These are phyloP conservation scores for Aspergillus nomiae DNA, from an alignment of 2,329 filamentous ascomycete genomes.

Conservation along the genomic window DNA sequence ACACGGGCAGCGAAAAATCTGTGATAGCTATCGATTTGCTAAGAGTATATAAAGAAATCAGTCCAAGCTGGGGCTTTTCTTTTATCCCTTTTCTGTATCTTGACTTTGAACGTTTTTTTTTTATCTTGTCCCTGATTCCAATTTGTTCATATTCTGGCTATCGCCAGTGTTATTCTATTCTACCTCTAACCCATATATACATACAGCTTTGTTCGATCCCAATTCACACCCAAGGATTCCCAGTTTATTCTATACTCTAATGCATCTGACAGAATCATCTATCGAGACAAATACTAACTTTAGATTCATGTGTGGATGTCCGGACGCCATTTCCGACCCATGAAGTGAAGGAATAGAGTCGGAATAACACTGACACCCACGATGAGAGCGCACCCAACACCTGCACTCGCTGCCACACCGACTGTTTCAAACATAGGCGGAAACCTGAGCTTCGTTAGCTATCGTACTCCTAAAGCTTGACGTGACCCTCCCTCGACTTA, in stretches of 20 bases:
- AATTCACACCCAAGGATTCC: not conserved
- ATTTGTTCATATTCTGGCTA: not conserved
- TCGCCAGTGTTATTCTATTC: not conserved
- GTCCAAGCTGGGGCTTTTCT: not conserved
- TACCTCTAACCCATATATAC: not conserved
- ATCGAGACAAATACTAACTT: not conserved
- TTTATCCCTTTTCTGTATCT: not conserved
- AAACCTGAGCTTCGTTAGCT: constrained; percentile 32
- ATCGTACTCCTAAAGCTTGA: not conserved
- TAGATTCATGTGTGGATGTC: constrained; percentile 4
- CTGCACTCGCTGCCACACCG: constrained; percentile 33
- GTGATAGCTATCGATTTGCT: not conserved
- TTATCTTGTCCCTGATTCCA: not conserved
- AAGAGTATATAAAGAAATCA: constrained; percentile 6
- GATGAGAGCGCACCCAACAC: constrained; percentile 33
- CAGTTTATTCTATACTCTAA: not conserved
- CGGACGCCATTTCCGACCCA: constrained; percentile 27
- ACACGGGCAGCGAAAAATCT: not conserved
- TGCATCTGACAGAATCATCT: not conserved
- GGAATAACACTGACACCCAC: constrained; percentile 35
- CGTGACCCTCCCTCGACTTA: constrained; percentile 18
- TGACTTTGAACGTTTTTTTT: not conserved
- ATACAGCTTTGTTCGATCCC: not conserved
- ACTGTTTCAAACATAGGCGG: constrained; percentile 38
- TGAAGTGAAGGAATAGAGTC: constrained; percentile 32